Evolutionary conservation across 805 yeast species (phyloP).

Genomic region (Kuraishia hungarica): DNA sequence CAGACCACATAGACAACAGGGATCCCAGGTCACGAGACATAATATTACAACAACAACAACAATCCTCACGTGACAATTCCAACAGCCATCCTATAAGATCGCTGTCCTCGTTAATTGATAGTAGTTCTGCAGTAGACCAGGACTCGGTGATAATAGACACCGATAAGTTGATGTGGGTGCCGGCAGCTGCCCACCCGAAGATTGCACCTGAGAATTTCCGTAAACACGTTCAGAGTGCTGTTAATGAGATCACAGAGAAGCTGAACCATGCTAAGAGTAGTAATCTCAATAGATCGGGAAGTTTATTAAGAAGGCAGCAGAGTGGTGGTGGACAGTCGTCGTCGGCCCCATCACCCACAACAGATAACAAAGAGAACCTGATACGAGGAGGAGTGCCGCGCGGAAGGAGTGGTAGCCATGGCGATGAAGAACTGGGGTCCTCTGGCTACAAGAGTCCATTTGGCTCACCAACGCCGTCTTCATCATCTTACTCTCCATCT

Average conservation of each 20-base stretch:
- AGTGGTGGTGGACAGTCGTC: conserved; percentile 10
- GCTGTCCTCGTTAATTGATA: neutral
- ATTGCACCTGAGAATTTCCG: conserved; percentile 86
- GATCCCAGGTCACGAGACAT: neutral
- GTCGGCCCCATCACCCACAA: conserved; percentile 4
- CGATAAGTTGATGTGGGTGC: conserved; percentile 78
- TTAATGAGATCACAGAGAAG: conserved; percentile 39
- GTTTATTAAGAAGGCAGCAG: conserved; percentile 3
- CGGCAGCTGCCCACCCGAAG: conserved; percentile 90
- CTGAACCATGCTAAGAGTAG: conserved; percentile 16
- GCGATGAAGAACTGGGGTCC: neutral
- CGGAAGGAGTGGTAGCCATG: conserved; percentile 11
- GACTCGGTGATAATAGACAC: conserved; percentile 21
- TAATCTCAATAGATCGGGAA: conserved; percentile 12
- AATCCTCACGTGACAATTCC: neutral
- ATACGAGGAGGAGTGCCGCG: conserved; percentile 3
- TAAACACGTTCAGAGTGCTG: conserved; percentile 54
- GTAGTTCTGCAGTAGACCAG: conserved; percentile 2
- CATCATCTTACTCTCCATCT: conserved; percentile 1
- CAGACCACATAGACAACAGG: neutral
- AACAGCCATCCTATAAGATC: neutral
- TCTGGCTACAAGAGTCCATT: neutral
- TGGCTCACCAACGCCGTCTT: neutral
- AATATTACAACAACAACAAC: too few species aligned
- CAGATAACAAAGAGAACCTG: neutral